These are phyloP conservation scores for Plasmodium adleri DNA, from an alignment of 169 alveolate species.

Conservation along the genomic window DNA sequence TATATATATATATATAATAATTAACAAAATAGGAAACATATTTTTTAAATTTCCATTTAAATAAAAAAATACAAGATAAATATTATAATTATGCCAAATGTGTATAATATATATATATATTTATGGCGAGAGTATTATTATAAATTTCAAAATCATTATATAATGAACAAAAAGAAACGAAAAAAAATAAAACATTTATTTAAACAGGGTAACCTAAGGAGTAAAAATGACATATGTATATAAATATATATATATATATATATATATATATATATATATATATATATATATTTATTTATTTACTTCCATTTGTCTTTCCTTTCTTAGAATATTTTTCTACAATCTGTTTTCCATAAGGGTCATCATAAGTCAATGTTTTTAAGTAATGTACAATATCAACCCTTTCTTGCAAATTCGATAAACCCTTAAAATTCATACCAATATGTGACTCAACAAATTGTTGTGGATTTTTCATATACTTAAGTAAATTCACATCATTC, in stretches of 20 bases:
- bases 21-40: too few relatives aligned
- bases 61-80: too few relatives aligned
- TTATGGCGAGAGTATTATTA: too few relatives aligned
- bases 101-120: too few relatives aligned
- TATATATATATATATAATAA: too few relatives aligned
- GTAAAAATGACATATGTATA: background rate
- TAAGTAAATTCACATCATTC: conserved; percentile 88
- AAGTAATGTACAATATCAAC: conserved; percentile 87
- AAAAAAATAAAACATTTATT: too few relatives aligned
- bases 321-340: conserved; percentile 76
- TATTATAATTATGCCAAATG: too few relatives aligned
- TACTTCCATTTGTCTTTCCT: background rate
- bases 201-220: background rate
- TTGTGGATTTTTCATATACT: conserved; percentile 88
- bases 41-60: too few relatives aligned
- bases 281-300: background rate
- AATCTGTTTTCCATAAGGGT: conserved; percentile 80
- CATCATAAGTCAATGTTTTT: conserved; percentile 84
- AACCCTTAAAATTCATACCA: conserved; percentile 87
- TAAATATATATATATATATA: too few relatives aligned
- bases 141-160: too few relatives aligned
- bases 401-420: conserved; percentile 87
- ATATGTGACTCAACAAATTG: conserved; percentile 80
- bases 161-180: too few relatives aligned
- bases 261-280: background rate